phyloP scores from a whole-genome alignment of 441 rosid species.

The Macaranga tanarius region DNA sequence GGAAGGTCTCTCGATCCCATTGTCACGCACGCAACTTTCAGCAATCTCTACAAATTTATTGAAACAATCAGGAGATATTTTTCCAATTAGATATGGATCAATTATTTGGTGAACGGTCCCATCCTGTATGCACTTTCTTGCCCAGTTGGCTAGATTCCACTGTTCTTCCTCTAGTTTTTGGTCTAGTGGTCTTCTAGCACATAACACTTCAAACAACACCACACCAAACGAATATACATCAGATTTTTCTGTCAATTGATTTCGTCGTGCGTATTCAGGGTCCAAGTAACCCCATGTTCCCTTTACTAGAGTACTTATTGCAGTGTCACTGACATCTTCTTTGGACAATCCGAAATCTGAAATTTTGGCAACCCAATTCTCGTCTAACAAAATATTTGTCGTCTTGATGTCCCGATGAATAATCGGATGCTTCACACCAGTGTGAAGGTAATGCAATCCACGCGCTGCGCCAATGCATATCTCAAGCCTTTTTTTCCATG shows the following conservation, averaged over 20 bases:
- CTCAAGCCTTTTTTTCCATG: conserved; percentile 24
- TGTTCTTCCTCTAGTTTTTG: conserved; percentile 14
- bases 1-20: conserved; percentile 28
- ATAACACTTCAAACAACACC: conserved; percentile 39
- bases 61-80: conserved; percentile 32
- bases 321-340: not conserved
- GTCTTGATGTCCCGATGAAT: conserved; percentile 30
- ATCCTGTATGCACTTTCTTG: conserved; percentile 24
- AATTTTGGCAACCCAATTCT: conserved; percentile 26
- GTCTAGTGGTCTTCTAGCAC: conserved; percentile 33
- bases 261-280: conserved; percentile 10
- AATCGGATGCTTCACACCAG: not conserved
- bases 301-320: not conserved
- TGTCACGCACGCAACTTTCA: conserved; percentile 28
- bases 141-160: conserved; percentile 33
- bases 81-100: conserved; percentile 31
- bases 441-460: conserved; percentile 25
- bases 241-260: conserved; percentile 26
- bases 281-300: conserved; percentile 27
- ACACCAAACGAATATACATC: conserved; percentile 50
- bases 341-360: conserved; percentile 28
- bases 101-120: conserved; percentile 26
- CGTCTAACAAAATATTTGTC: conserved; percentile 27
- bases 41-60: conserved; percentile 28
- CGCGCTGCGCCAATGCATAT: conserved; percentile 27